Conservation (phyloP, 352 stramenopile species). For the Globisporangium uncinulatum region DNA sequence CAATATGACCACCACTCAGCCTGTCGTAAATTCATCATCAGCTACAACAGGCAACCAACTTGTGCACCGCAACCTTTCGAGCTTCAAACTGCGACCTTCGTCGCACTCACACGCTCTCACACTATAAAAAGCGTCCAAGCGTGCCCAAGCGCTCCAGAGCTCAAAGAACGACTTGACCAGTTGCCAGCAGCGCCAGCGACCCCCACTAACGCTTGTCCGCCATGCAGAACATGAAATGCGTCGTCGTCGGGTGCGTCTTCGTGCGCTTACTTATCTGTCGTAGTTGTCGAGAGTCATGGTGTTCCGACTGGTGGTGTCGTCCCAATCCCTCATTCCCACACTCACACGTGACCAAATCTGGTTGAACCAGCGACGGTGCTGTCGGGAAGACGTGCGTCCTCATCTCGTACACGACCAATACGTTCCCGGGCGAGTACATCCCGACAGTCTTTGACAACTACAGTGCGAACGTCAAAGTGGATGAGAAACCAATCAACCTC, state of each 20-base stretch:
- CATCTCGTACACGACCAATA: conserved; percentile 97
- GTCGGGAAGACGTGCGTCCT: conserved; percentile 96
- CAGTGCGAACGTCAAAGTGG: conserved; percentile 91
- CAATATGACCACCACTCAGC: too few species aligned
- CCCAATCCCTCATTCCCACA: too few species aligned
- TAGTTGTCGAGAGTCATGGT: too few species aligned
- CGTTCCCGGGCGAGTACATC: conserved; percentile 96
- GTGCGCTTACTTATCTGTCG: too few species aligned
- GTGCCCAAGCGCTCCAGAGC: conserved; percentile 4
- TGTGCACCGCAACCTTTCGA: background rate
- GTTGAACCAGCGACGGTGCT: conserved; percentile 85
- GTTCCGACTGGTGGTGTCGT: too few species aligned
- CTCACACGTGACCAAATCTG: background rate
- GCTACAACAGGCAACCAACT: background rate
- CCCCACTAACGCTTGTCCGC: too few species aligned
- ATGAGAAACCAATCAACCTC: conserved; percentile 94
- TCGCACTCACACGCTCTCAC: too few species aligned
- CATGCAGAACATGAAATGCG: conserved; percentile 97
- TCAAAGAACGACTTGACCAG: too few species aligned
- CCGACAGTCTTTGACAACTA: conserved; percentile 95
- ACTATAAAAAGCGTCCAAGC: background rate
- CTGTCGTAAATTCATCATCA: background rate
- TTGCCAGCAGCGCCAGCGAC: too few species aligned
- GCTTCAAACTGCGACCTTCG: too few species aligned
- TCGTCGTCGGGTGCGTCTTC: conserved; percentile 85